Conservation (phyloP, 108 stramenopile genomes). For the Phaeodactylum tricornutum region DNA sequence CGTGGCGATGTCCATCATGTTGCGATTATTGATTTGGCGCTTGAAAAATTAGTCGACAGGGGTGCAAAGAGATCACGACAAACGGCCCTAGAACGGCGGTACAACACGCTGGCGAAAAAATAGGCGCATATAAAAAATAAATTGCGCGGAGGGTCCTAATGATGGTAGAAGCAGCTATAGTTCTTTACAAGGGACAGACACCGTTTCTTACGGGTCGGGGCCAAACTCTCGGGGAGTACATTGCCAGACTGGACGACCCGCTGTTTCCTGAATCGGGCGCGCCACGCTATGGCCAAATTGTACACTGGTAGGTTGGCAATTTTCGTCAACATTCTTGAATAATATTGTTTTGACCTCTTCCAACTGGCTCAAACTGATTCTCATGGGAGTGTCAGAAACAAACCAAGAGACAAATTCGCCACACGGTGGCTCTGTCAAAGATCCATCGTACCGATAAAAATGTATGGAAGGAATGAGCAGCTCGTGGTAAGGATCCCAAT, state of each 20-base stretch:
- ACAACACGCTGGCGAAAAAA: too few relatives aligned
- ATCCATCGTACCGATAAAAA: conserved; percentile 75
- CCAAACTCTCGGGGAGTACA: conserved; percentile 31
- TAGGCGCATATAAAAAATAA: not conserved
- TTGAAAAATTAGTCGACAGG: not conserved
- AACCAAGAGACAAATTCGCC: conserved; percentile 72
- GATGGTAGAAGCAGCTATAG: not conserved
- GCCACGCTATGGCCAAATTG: conserved; percentile 63
- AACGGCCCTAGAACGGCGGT: not conserved
- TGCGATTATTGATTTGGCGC: conserved; percentile 4
- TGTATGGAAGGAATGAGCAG: conserved; percentile 44
- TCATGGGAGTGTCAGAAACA: conserved; percentile 57
- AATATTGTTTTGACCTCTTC: conserved; percentile 57
- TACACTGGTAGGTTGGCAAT: conserved; percentile 51
- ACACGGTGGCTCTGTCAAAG: conserved; percentile 77
- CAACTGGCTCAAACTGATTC: conserved; percentile 37
- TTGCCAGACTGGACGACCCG: conserved; percentile 35
- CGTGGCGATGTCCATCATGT: conserved; percentile 3
- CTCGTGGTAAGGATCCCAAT: conserved; percentile 55
- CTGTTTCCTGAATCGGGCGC: conserved; percentile 45
- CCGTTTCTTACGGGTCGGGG: not conserved
- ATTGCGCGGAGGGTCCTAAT: not conserved
- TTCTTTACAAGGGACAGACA: not conserved
- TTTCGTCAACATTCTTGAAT: conserved; percentile 55
- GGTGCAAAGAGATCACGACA: not conserved